Conservation (phyloP, 1,284 basidiomycete species). For the Anthracocystis walkeri region DNA sequence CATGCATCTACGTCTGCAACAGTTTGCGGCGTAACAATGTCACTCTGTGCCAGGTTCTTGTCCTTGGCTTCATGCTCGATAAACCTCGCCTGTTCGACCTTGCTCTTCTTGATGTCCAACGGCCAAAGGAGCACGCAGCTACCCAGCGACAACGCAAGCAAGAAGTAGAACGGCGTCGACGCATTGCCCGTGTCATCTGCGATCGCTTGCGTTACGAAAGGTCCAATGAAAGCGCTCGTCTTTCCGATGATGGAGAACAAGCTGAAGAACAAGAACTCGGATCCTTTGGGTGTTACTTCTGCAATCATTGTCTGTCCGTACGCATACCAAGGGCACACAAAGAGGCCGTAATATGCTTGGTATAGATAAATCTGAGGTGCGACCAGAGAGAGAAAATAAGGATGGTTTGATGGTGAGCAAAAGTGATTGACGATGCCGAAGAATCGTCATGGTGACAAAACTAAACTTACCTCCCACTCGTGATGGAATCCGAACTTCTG, state of each 20-base stretch:
- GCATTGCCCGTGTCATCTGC: constrained; percentile 75
- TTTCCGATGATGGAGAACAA: constrained; percentile 77
- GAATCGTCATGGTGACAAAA: background rate
- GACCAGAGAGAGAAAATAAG: background rate
- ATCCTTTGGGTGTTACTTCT: constrained; percentile 78
- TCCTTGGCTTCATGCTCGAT: constrained; percentile 33
- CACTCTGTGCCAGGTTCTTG: constrained; percentile 19
- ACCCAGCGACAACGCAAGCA: constrained; percentile 78
- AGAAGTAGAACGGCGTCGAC: constrained; percentile 85
- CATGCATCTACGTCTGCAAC: background rate
- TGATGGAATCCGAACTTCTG: constrained; percentile 74
- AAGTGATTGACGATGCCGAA: background rate
- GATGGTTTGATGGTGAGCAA: background rate
- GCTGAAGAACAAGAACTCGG: constrained; percentile 78
- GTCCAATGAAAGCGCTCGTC: constrained; percentile 76
- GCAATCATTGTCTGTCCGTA: constrained; percentile 87
- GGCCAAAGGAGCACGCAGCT: constrained; percentile 80
- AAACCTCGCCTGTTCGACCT: constrained; percentile 73
- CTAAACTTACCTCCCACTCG: constrained; percentile 33
- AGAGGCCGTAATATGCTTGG: constrained; percentile 66
- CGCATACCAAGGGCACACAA: constrained; percentile 88
- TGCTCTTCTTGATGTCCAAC: constrained; percentile 76
- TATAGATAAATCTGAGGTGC: constrained; percentile 4
- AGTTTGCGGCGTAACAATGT: constrained; percentile 2
- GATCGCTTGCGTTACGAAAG: constrained; percentile 76